Evolutionary conservation across 805 yeast species (phyloP).

Genomic region (Sugiyamaella smithiae): DNA sequence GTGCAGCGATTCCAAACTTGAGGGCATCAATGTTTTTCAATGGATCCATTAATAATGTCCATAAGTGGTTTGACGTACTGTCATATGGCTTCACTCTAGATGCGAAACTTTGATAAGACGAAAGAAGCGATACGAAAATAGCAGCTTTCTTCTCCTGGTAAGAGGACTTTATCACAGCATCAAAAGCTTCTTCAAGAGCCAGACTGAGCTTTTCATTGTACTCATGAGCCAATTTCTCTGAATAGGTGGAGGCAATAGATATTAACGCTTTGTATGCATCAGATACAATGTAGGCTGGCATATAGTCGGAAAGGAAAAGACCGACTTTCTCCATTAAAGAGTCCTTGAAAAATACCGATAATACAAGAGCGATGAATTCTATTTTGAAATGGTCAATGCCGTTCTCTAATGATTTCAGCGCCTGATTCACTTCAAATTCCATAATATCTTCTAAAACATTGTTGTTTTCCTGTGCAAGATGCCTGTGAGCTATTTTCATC

Average conservation of each 20-base stretch:
- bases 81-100: conserved; percentile 1
- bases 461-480: too few relatives aligned
- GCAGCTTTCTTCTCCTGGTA: conserved; percentile 1
- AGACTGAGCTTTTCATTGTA: not conserved
- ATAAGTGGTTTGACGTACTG: not conserved
- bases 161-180: conserved; percentile 1
- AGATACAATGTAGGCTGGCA: conserved; percentile 12
- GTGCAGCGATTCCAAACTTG: conserved; percentile 15
- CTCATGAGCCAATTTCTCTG: not conserved
- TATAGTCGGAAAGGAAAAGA: conserved; percentile 1
- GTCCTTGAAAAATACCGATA: not conserved
- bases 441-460: too few relatives aligned
- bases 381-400: not conserved
- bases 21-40: not conserved
- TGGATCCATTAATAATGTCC: not conserved
- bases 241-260: conserved; percentile 1
- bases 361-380: not conserved
- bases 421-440: not conserved
- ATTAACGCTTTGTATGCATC: conserved; percentile 13
- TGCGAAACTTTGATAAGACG: conserved; percentile 1
- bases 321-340: not conserved
- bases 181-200: not conserved
- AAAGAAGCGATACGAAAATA: not conserved
- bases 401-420: not conserved
- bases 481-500: too few relatives aligned